Evolutionary conservation across 139 green algal genomes (phyloP).

Genomic region (Yamagishiella unicocca): DNA sequence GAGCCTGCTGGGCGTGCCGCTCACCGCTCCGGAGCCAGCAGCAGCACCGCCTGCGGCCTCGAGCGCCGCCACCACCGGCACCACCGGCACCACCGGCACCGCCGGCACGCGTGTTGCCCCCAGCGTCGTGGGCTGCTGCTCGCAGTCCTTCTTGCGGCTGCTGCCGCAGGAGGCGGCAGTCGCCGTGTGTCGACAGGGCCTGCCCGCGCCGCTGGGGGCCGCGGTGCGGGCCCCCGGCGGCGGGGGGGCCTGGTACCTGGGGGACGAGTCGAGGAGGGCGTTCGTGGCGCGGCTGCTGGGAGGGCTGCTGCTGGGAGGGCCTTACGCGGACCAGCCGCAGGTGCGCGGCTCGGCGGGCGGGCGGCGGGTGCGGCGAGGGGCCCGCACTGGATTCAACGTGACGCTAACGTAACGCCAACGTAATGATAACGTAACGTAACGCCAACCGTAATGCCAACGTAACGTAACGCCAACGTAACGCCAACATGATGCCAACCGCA

Average conservation of each 20-base stretch:
- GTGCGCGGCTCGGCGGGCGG: not conserved
- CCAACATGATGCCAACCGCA: too few species aligned
- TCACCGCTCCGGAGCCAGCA: not conserved
- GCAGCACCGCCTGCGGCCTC: not conserved
- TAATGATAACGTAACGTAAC: too few species aligned
- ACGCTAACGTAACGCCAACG: too few species aligned
- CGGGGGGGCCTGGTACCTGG: slow-evolving; percentile 19
- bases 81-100: not conserved
- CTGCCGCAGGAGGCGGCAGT: not conserved
- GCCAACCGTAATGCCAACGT: too few species aligned
- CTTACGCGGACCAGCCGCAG: slow-evolving; percentile 1
- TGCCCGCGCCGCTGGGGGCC: not conserved
- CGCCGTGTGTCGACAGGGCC: not conserved
- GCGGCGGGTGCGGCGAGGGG: not conserved
- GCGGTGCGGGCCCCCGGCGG: not conserved
- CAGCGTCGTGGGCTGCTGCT: slow-evolving; percentile 2
- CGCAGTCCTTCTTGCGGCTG: slow-evolving; percentile 8
- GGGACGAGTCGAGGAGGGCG: slow-evolving; percentile 26
- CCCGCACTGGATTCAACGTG: too few species aligned
- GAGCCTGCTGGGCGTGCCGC: slow-evolving; percentile 71
- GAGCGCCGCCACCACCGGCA: not conserved
- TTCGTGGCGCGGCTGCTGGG: slow-evolving; percentile 45
- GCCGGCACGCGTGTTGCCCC: not conserved
- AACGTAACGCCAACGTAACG: too few species aligned
- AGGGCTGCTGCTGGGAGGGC: not conserved